These are phyloP conservation scores for Hydrangea macrophylla DNA, from an alignment of 148 eudicot species.

Conservation along the genomic window DNA sequence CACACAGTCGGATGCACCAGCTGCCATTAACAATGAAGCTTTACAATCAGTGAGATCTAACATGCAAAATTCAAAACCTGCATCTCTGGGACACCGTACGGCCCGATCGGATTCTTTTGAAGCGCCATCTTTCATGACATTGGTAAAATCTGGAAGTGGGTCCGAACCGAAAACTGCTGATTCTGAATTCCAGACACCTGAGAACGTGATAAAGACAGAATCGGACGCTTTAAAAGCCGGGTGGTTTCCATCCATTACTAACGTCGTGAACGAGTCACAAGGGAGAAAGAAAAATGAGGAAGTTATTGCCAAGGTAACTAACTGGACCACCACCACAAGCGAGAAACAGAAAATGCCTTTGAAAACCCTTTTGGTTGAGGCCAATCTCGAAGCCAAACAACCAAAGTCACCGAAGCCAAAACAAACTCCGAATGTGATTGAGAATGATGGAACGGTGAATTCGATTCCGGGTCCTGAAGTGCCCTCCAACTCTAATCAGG, in stretches of 20 bases:
- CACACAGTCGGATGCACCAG: constrained; percentile 22
- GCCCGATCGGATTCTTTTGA: constrained; percentile 28
- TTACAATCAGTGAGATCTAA: constrained; percentile 7
- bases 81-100: constrained; percentile 14
- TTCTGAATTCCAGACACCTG: constrained; percentile 33
- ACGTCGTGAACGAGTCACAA: constrained; percentile 37
- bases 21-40: constrained; percentile 21
- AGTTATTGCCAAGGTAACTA: constrained; percentile 58
- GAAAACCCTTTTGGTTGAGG: constrained; percentile 64
- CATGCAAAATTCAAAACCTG: constrained; percentile 17
- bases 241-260: constrained; percentile 37
- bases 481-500: constrained; percentile 12
- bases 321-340: constrained; percentile 45
- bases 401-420: constrained; percentile 40
- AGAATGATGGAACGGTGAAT: constrained; percentile 33
- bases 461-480: constrained; percentile 15
- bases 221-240: constrained; percentile 33
- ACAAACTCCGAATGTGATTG: constrained; percentile 21
- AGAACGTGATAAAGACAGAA: constrained; percentile 22
- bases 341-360: constrained; percentile 53
- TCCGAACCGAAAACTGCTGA: constrained; percentile 17
- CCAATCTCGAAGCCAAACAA: constrained; percentile 29
- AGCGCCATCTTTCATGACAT: constrained; percentile 38
- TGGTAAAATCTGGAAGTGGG: constrained; percentile 27
- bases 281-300: constrained; percentile 59